These are phyloP conservation scores for Phytophthora sansomeana DNA, from an alignment of 352 stramenopile genomes.

Conservation along the genomic window DNA sequence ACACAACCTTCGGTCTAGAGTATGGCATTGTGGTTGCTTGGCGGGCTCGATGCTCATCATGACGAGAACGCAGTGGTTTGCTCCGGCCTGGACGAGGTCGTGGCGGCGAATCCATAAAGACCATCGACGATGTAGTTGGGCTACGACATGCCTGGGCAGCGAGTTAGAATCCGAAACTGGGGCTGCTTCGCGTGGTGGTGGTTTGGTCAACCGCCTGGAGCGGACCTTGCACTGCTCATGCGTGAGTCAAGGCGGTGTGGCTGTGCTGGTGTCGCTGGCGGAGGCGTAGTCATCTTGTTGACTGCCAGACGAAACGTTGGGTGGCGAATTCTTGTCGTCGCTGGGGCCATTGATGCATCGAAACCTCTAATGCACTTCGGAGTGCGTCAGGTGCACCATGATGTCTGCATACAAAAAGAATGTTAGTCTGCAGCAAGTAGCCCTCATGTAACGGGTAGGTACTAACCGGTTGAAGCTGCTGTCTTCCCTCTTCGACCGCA, in stretches of 20 bases:
- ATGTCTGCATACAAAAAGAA: not conserved
- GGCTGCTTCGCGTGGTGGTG: no score
- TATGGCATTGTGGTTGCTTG: not conserved
- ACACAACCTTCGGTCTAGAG: no score
- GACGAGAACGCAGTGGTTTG: not conserved
- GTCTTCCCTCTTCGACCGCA: not conserved
- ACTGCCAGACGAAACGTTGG: not conserved
- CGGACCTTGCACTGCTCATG: not conserved
- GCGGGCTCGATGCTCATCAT: not conserved
- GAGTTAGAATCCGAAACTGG: no score
- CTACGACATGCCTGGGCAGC: no score
- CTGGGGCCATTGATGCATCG: not conserved
- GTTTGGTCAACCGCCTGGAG: no score
- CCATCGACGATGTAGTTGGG: not conserved
- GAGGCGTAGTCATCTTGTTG: not conserved
- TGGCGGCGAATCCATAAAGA: not conserved
- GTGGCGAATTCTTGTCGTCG: not conserved
- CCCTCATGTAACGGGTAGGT: not conserved
- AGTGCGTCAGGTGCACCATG: conserved; percentile 4
- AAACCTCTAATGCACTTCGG: not conserved
- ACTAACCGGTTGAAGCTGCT: not conserved
- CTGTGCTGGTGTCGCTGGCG: not conserved
- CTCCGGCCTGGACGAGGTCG: no score
- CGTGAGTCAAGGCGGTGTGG: not conserved
- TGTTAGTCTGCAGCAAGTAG: not conserved